Evolutionary conservation across 768 basidiomycete genomes (phyloP).

Genomic region (Suillus clintonianus): DNA sequence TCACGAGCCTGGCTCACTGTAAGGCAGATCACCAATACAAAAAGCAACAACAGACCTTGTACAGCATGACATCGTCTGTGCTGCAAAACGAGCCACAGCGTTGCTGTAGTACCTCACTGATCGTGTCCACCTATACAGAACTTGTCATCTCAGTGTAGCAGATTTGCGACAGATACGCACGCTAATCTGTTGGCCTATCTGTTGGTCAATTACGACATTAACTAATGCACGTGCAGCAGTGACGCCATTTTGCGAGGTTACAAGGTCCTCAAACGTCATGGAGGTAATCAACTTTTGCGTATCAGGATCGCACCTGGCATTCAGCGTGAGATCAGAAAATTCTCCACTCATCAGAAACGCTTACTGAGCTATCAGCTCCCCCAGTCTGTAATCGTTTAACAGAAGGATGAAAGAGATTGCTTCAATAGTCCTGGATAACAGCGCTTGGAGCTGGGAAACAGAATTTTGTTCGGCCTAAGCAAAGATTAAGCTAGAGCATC

Average conservation of each 20-base stretch:
- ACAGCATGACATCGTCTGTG: constrained; percentile 95
- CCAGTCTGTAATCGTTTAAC: constrained; percentile 86
- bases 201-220: constrained; percentile 95
- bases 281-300: constrained; percentile 67
- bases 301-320: constrained; percentile 66
- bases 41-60: constrained; percentile 67
- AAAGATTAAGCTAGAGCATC: constrained; percentile 12
- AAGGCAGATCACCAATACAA: neutral
- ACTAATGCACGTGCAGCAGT: constrained; percentile 88
- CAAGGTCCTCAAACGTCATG: constrained; percentile 84
- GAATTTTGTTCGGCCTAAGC: constrained; percentile 78
- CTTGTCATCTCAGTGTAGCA: constrained; percentile 8
- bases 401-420: constrained; percentile 93
- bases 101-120: constrained; percentile 92
- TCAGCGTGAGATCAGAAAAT: constrained; percentile 9
- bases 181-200: constrained; percentile 95
- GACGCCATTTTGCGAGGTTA: constrained; percentile 83
- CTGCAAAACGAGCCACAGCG: constrained; percentile 98
- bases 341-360: constrained; percentile 21
- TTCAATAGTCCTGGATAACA: constrained; percentile 87
- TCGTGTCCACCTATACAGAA: constrained; percentile 79
- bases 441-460: constrained; percentile 70
- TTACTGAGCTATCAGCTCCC: constrained; percentile 81
- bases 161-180: constrained; percentile 45
- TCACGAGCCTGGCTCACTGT: constrained; percentile 73